phyloP scores from a whole-genome alignment of 2,329 filamentous ascomycete genomes.

The Trichoderma sp. region DNA sequence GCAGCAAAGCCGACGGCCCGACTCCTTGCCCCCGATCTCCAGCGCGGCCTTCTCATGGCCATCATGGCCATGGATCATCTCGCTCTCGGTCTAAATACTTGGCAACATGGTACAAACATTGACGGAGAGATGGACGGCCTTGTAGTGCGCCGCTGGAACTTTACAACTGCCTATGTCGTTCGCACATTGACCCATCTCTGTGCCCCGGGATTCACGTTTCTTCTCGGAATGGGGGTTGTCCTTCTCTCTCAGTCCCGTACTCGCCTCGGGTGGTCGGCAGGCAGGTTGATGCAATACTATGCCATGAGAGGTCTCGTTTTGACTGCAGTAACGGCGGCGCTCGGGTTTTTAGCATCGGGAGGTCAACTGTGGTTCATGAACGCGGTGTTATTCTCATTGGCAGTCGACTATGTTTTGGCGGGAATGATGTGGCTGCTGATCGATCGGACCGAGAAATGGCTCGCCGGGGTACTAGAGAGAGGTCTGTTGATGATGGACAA shows the following conservation, averaged over 20 bases:
- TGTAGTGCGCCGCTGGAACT: constrained; percentile 38
- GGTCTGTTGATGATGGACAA: neutral
- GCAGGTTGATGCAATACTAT: constrained; percentile 39
- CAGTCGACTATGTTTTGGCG: constrained; percentile 43
- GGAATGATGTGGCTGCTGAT: constrained; percentile 42
- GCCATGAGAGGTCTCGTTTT: constrained; percentile 36
- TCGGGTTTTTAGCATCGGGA: constrained; percentile 33
- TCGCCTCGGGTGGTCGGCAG: constrained; percentile 38
- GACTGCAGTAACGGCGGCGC: constrained; percentile 30
- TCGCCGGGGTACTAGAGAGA: constrained; percentile 29
- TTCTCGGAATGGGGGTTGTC: constrained; percentile 45
- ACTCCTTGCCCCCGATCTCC: constrained; percentile 42
- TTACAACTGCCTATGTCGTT: constrained; percentile 35
- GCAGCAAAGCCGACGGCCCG: constrained; percentile 25
- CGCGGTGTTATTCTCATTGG: constrained; percentile 43
- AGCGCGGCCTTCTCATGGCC: constrained; percentile 44
- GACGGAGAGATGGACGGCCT: constrained; percentile 36
- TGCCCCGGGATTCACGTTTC: constrained; percentile 44
- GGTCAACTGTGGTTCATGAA: constrained; percentile 43
- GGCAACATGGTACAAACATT: constrained; percentile 40
- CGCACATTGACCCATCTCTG: constrained; percentile 45
- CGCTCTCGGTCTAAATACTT: constrained; percentile 38
- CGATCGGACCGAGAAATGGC: constrained; percentile 32
- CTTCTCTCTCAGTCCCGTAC: constrained; percentile 44
- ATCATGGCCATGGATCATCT: constrained; percentile 46